phyloP scores from a whole-genome alignment of 2,329 filamentous ascomycete species.

The Botrytis galanthina region DNA sequence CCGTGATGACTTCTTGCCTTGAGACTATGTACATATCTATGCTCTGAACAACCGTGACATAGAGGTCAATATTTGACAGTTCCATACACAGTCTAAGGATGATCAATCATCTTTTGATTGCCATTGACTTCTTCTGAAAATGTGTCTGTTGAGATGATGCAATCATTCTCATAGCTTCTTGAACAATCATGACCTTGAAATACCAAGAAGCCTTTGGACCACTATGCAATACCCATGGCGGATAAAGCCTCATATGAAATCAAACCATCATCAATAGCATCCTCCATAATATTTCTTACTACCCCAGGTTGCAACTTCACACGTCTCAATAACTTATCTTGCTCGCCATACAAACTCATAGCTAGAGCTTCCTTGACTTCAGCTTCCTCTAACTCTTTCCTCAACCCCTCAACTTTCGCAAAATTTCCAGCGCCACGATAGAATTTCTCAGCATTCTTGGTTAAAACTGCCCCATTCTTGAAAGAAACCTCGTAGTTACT shows the following conservation, averaged over 20 bases:
- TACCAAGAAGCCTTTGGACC: background rate
- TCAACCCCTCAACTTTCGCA: constrained; percentile 41
- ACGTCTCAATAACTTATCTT: constrained; percentile 31
- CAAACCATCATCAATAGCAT: constrained; percentile 29
- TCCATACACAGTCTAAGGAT: background rate
- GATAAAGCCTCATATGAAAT: constrained; percentile 21
- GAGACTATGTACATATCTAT: background rate
- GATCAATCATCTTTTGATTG: background rate
- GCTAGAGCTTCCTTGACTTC: constrained; percentile 49
- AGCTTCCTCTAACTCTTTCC: constrained; percentile 45
- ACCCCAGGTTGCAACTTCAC: constrained; percentile 12
- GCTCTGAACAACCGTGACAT: background rate
- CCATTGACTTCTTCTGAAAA: background rate
- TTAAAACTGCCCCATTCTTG: constrained; percentile 46
- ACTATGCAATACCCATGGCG: constrained; percentile 22
- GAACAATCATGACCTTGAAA: background rate
- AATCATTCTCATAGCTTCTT: background rate
- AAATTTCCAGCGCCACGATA: constrained; percentile 50
- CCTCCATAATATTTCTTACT: constrained; percentile 22
- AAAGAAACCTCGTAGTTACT: constrained; percentile 43
- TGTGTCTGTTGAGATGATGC: background rate
- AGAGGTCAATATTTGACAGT: background rate
- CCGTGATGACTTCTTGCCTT: no score
- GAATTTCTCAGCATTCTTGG: constrained; percentile 57
- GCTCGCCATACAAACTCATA: constrained; percentile 45